phyloP scores from a whole-genome alignment of 164 flowering plant species.

The Akebia trifoliata region DNA sequence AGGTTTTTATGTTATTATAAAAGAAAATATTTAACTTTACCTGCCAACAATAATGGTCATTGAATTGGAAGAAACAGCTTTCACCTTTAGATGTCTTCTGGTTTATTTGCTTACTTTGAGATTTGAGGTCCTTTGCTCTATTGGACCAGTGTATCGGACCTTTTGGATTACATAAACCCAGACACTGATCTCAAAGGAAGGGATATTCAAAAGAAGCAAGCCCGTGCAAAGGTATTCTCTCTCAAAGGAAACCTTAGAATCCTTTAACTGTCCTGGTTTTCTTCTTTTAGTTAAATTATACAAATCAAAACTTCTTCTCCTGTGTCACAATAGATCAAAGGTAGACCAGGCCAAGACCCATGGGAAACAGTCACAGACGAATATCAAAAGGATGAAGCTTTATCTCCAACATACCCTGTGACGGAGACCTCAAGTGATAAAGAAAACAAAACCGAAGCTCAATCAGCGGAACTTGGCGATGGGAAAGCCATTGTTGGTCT shows the following conservation, averaged over 20 bases:
- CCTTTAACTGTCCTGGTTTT: neutral
- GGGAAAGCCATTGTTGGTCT: conserved; percentile 28
- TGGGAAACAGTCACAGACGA: conserved; percentile 46
- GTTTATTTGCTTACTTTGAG: neutral
- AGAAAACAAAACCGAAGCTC: conserved; percentile 55
- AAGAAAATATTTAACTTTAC: neutral
- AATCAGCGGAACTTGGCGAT: conserved; percentile 25
- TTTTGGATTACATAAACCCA: conserved; percentile 83
- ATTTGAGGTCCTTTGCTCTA: conserved; percentile 9
- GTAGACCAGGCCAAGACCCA: conserved; percentile 45
- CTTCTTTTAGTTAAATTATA: neutral
- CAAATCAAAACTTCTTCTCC: neutral
- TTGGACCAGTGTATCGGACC: conserved; percentile 77
- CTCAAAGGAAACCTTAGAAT: neutral
- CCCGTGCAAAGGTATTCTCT: conserved; percentile 69
- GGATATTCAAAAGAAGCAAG: conserved; percentile 76
- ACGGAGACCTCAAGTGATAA: conserved; percentile 51
- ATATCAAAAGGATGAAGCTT: conserved; percentile 40
- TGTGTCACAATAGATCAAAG: conserved; percentile 43
- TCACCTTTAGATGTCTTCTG: conserved; percentile 1
- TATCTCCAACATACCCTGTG: conserved; percentile 28
- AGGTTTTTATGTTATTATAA: neutral
- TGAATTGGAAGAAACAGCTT: neutral
- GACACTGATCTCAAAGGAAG: conserved; percentile 73
- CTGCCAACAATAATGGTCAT: neutral